Base-by-base conservation (phyloP, 441 rosid genomes). In the Populus hybrid region DNA sequence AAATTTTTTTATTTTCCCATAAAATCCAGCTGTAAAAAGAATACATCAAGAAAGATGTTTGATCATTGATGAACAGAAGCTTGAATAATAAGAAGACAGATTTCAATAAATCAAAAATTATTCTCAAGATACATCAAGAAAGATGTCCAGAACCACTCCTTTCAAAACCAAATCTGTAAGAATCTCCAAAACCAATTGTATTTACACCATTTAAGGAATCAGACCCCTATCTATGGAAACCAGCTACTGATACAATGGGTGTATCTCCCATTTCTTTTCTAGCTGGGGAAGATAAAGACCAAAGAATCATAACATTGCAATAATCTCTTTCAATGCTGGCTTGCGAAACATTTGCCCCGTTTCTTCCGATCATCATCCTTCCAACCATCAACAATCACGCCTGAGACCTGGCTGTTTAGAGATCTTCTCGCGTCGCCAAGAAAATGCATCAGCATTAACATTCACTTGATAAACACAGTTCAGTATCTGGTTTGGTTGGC, bases 401-500 rank as follows among this genome's bases (percentile, higher is more conserved):
- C 32, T 40, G 20, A 54, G 20, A 23, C 50, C 6, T 7, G 59
- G 57, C 74, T n/a, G 64, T 34, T 68, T 32, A 30, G 16, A 11
- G 35, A 68, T 28, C 36, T 34, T 76, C 32, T 30, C 0, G 32
- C 32, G 4, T 30, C 16, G 4, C 54, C 3, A 10, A 79, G 65
- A 50, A 69, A 38, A 64, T n/a, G 59, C 24, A 18, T 16, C 46
- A 30, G 4, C 36, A 75, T 54, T 28, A 23, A 28, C 30, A 57
- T 67, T 61, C 40, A 35, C 21, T 46, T 65, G 10, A 16, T n/a
- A 16, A 21, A 23, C 42, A 35, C 30, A 65, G 57, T 81, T 75
- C 67, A 83, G 40, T 70, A 68, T 12, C 73, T 72, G 36, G 79
- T 86, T 81, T 75, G 70, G 80, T 85, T 88, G n/a, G 63, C 57